Percentiles rank a stretch among this genome's conserved stretches.
phyloP scores from a whole-genome alignment of 352 stramenopile species.

The Globisporangium parvum region DNA sequence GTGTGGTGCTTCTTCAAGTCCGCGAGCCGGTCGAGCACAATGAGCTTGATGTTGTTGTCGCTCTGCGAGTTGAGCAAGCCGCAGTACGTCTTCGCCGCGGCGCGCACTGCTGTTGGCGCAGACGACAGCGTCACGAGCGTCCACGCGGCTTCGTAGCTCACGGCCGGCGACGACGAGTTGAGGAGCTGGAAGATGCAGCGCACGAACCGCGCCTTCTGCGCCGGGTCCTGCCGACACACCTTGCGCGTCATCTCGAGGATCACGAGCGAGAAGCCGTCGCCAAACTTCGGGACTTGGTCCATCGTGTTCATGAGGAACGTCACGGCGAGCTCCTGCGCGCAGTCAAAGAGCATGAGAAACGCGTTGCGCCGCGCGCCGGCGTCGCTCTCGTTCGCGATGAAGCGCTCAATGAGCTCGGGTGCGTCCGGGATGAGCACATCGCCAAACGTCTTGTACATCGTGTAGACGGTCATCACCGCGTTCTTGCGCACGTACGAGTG shows the following conservation, averaged over 20 bases:
- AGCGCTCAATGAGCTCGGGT: slow-evolving; percentile 95
- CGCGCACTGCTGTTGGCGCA: slow-evolving; percentile 96
- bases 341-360: slow-evolving; percentile 99
- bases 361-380: slow-evolving; percentile 93
- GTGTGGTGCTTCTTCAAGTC: slow-evolving; percentile 96
- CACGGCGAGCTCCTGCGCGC: slow-evolving; percentile 95
- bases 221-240: slow-evolving; percentile 96
- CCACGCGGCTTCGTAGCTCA: slow-evolving; percentile 98
- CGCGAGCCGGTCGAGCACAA: slow-evolving; percentile 97
- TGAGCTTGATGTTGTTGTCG: slow-evolving; percentile 99
- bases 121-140: slow-evolving; percentile 98
- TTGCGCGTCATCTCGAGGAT: slow-evolving; percentile 98
- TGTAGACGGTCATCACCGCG: slow-evolving; percentile 97
- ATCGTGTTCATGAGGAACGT: slow-evolving; percentile 97
- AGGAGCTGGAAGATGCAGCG: slow-evolving; percentile 98
- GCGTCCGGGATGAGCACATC: slow-evolving; percentile 96
- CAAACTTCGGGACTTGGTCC: slow-evolving; percentile 93
- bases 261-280: slow-evolving; percentile 98
- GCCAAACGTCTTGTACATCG: slow-evolving; percentile 96
- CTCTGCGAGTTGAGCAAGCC: slow-evolving; percentile 97
- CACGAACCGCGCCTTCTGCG: slow-evolving; percentile 99
- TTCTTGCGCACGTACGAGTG: slow-evolving; percentile 99
- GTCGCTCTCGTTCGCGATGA: slow-evolving; percentile 95
- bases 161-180: slow-evolving; percentile 85
- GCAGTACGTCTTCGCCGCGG: slow-evolving; percentile 96